Conservation (phyloP, 1,284 basidiomycete genomes). For the Ganoderma sinense region DNA sequence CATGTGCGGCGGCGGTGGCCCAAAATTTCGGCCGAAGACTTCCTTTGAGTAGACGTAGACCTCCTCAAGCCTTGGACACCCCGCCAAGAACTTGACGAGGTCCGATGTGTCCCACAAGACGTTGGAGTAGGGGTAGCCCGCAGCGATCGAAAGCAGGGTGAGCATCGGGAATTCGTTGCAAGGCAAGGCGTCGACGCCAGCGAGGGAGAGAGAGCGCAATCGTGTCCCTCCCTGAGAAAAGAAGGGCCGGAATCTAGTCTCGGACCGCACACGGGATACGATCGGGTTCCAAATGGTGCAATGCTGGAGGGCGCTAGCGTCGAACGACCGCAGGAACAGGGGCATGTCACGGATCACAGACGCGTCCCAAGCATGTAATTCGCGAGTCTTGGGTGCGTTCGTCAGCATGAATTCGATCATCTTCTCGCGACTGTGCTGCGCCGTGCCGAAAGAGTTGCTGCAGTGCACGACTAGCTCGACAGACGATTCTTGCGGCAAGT, state of each 20-base stretch:
- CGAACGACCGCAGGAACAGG: not conserved
- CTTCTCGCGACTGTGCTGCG: not conserved
- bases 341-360: not conserved
- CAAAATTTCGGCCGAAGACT: too few relatives aligned
- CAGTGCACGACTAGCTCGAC: not conserved
- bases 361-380: not conserved
- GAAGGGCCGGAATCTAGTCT: not conserved
- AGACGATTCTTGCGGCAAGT: not conserved
- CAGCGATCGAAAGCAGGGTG: not conserved
- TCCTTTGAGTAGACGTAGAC: not conserved
- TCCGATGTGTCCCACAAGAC: not conserved
- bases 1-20: not conserved
- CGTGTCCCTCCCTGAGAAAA: not conserved
- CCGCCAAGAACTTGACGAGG: conserved; percentile 5
- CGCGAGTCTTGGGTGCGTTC: not conserved
- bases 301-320: not conserved
- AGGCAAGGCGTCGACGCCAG: not conserved
- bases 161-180: conserved; percentile 1
- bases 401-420: not conserved
- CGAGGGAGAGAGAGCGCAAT: conserved; percentile 10
- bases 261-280: not conserved
- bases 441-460: not conserved
- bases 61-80: conserved; percentile 6
- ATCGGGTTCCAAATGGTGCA: not conserved
- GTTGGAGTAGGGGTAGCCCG: too few relatives aligned